Percentiles rank a stretch among this genome's conserved stretches.
phyloP scores from a whole-genome alignment of 495 filamentous ascomycete species.

The Penicillium subrubescens region DNA sequence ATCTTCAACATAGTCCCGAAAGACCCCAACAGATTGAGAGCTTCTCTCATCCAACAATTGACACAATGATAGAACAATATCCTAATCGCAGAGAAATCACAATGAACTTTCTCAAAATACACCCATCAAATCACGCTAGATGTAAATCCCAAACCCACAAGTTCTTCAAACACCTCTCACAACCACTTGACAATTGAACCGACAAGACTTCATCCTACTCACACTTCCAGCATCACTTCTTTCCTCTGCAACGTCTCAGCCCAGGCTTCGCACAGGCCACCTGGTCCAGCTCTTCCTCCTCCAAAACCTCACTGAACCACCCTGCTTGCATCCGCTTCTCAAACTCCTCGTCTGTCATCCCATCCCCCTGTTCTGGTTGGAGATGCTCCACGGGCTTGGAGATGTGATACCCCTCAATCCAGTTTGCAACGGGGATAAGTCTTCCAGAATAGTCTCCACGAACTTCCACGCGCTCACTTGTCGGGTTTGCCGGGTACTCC shows the following conservation, averaged over 20 bases:
- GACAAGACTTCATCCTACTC: neutral
- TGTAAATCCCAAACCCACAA: neutral
- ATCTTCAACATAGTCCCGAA: too few species aligned
- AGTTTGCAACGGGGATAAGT: constrained; percentile 8
- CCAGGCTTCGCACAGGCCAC: neutral
- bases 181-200: neutral
- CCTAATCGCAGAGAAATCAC: too few species aligned
- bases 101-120: neutral
- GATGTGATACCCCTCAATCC: constrained; percentile 5
- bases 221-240: neutral
- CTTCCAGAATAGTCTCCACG: neutral
- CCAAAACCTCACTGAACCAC: neutral
- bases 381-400: neutral
- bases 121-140: neutral
- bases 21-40: too few species aligned
- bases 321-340: neutral
- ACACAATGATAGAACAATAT: too few species aligned
- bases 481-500: neutral
- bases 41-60: too few species aligned
- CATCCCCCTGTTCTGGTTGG: neutral
- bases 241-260: neutral
- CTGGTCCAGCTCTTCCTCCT: neutral
- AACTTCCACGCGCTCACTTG: neutral
- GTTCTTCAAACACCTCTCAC: neutral
- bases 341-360: constrained; percentile 2